phyloP scores from a whole-genome alignment of 345 rosid species.

The Hibiscus trionum region DNA sequence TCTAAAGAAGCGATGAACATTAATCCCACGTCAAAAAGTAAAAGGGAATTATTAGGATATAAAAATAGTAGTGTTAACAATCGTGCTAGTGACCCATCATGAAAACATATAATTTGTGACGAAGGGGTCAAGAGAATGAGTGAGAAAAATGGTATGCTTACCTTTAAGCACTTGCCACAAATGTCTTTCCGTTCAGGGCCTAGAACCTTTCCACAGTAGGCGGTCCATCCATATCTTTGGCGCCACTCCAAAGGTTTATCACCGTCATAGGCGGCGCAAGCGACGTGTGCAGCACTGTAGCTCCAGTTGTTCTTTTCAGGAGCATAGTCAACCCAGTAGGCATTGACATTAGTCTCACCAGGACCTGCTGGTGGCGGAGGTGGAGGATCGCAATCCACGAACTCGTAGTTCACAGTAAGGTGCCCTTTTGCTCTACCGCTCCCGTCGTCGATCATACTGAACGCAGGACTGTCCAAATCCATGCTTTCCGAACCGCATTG shows the following conservation, averaged over 20 bases:
- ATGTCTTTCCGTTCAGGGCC: conserved; percentile 45
- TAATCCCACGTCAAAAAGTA: too few species aligned
- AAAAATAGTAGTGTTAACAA: too few species aligned
- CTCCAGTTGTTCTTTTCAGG: background rate
- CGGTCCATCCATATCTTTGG: conserved; percentile 53
- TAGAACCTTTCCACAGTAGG: conserved; percentile 37
- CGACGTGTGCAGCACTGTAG: background rate
- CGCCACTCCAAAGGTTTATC: conserved; percentile 49
- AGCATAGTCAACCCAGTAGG: background rate
- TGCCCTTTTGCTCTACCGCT: conserved; percentile 26
- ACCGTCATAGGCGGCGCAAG: conserved; percentile 50
- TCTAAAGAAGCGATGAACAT: too few species aligned
- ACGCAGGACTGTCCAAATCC: background rate
- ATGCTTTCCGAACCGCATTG: background rate
- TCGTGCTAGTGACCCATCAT: too few species aligned
- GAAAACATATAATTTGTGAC: too few species aligned
- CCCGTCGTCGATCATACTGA: conserved; percentile 6
- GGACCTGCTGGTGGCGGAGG: background rate
- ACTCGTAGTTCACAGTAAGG: conserved; percentile 33
- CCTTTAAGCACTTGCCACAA: conserved; percentile 44
- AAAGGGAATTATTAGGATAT: too few species aligned
- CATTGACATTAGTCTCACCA: background rate
- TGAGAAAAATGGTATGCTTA: too few species aligned
- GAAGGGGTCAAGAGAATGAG: too few species aligned
- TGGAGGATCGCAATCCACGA: conserved; percentile 23